phyloP scores from a whole-genome alignment of 2,329 filamentous ascomycete genomes.

The Neopestalotiopsis clavispora region DNA sequence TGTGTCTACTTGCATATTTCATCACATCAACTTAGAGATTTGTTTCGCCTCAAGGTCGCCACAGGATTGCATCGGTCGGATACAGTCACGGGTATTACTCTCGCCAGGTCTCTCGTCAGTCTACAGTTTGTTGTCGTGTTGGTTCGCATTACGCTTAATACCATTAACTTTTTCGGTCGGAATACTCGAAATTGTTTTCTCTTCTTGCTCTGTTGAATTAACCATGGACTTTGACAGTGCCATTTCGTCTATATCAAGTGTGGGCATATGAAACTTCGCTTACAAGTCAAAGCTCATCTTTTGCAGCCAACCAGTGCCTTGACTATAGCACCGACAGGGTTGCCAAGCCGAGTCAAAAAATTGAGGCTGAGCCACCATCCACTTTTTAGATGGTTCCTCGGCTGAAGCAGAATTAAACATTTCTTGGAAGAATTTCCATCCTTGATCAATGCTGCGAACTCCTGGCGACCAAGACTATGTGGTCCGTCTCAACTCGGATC shows the following conservation, averaged over 20 bases:
- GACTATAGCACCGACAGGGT: background rate
- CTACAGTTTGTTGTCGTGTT: too few relatives aligned
- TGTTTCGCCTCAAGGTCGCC: conserved; percentile 9
- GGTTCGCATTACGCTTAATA: background rate
- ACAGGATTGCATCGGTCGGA: conserved; percentile 12
- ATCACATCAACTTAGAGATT: conserved; percentile 12
- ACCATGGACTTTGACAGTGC: too few relatives aligned
- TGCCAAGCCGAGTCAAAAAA: background rate
- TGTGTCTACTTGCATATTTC: conserved; percentile 6
- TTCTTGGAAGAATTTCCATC: too few relatives aligned
- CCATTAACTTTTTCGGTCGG: background rate
- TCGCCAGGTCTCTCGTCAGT: background rate
- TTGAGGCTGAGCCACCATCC: too few relatives aligned
- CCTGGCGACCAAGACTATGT: background rate
- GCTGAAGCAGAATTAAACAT: too few relatives aligned
- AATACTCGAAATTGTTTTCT: too few relatives aligned
- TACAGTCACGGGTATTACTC: conserved; percentile 2
- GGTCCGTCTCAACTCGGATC: background rate
- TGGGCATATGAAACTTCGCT: background rate
- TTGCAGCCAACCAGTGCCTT: background rate
- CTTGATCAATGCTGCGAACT: background rate
- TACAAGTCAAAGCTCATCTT: background rate
- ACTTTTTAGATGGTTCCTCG: too few relatives aligned
- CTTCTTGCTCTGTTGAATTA: too few relatives aligned
- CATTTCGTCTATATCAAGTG: too few relatives aligned